A percentile compares a stretch with the other conserved stretches of the same genome.
Conservation (phyloP, 1,284 basidiomycete genomes). For the Cystobasidium sp. region DNA sequence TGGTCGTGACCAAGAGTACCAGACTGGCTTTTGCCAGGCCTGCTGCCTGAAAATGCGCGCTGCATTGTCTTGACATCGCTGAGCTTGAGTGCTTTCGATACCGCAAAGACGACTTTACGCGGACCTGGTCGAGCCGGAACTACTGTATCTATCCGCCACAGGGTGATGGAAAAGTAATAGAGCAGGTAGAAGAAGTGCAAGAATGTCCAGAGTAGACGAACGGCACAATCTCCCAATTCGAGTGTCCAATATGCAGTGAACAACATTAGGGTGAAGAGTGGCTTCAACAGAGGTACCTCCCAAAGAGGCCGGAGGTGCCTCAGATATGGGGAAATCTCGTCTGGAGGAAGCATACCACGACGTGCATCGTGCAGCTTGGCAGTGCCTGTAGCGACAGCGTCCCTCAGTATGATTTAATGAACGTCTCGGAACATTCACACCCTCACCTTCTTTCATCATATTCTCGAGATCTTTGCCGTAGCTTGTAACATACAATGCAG, state of each 20-base stretch:
- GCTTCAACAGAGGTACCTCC: slow-evolving; percentile 42
- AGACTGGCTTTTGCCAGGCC: slow-evolving; percentile 47
- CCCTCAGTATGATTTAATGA: not conserved
- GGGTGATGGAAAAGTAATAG: slow-evolving; percentile 49
- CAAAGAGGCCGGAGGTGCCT: slow-evolving; percentile 51
- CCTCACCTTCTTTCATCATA: slow-evolving; percentile 49
- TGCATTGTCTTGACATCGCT: slow-evolving; percentile 55
- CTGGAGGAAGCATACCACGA: slow-evolving; percentile 46
- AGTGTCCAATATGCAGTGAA: slow-evolving; percentile 48
- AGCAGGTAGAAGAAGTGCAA: slow-evolving; percentile 47
- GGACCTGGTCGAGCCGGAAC: slow-evolving; percentile 46
- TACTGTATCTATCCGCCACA: slow-evolving; percentile 50
- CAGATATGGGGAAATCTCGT: slow-evolving; percentile 52
- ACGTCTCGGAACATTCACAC: not conserved
- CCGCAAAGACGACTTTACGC: slow-evolving; percentile 38
- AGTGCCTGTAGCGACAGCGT: not conserved
- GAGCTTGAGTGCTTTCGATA: slow-evolving; percentile 47
- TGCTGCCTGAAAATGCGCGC: slow-evolving; percentile 53
- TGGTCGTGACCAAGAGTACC: slow-evolving; percentile 46
- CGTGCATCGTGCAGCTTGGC: slow-evolving; percentile 30
- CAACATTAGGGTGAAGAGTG: slow-evolving; percentile 13
- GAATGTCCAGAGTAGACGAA: slow-evolving; percentile 47
- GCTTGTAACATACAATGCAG: slow-evolving; percentile 52
- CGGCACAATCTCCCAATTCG: slow-evolving; percentile 40
- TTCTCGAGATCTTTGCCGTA: slow-evolving; percentile 53